Conservation (phyloP, 2,329 filamentous ascomycete species). For the Pseudogymnoascus sp. region DNA sequence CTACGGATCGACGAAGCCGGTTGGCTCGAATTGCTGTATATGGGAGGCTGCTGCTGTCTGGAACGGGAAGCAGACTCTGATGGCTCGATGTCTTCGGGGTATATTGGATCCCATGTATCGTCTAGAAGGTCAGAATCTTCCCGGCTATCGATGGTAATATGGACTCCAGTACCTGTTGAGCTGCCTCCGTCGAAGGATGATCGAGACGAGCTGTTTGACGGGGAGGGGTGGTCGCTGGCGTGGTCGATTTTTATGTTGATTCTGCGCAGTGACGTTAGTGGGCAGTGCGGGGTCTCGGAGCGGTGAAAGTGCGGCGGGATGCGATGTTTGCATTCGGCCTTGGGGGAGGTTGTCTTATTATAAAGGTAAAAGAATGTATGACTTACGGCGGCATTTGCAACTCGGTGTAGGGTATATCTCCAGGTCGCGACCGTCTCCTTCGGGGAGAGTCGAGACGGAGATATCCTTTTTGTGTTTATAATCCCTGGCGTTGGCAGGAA, state of each 20-base stretch:
- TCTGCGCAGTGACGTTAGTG: constrained; percentile 14
- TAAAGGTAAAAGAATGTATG: neutral
- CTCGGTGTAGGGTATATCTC: constrained; percentile 24
- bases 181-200: constrained; percentile 27
- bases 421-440: constrained; percentile 26
- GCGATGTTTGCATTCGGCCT: neutral
- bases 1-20: constrained; percentile 33
- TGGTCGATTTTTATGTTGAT: constrained; percentile 23
- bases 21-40: constrained; percentile 23
- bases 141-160: constrained; percentile 29
- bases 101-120: constrained; percentile 29
- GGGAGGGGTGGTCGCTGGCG: constrained; percentile 17
- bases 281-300: constrained; percentile 1
- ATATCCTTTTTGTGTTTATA: constrained; percentile 19
- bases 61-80: constrained; percentile 49
- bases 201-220: constrained; percentile 22
- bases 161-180: constrained; percentile 26
- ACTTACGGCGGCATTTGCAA: constrained; percentile 19
- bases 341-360: neutral
- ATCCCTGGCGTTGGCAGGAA: constrained; percentile 9
- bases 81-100: constrained; percentile 46
- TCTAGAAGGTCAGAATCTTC: constrained; percentile 33
- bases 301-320: constrained; percentile 3
- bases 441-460: constrained; percentile 28
- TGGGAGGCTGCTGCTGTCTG: constrained; percentile 15